Conservation (phyloP, 1,284 basidiomycete species). For the Cryptococcus sp. region DNA sequence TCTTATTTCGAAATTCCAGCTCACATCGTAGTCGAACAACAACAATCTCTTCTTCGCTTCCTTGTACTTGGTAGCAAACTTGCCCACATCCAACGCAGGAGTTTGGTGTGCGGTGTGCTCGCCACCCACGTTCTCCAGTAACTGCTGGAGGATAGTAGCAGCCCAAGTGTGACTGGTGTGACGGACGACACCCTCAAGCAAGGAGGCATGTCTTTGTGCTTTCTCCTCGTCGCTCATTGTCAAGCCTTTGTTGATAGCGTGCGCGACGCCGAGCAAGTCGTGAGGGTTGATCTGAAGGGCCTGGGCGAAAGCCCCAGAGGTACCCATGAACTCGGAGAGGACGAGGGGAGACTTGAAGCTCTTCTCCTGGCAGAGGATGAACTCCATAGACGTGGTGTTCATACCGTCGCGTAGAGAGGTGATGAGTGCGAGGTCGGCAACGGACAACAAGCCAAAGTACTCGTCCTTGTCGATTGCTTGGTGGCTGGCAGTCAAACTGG, state of each 20-base stretch:
- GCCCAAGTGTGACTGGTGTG: conserved; percentile 98
- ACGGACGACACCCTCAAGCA: conserved; percentile 85
- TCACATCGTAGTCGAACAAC: conserved; percentile 93
- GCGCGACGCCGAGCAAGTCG: conserved; percentile 74
- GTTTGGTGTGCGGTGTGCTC: conserved; percentile 84
- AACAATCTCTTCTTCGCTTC: conserved; percentile 80
- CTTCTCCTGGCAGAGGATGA: conserved; percentile 86
- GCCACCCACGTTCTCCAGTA: conserved; percentile 77
- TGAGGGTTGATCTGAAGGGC: conserved; percentile 55
- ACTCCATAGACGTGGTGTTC: conserved; percentile 99
- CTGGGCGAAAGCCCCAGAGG: conserved; percentile 56
- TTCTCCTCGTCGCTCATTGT: conserved; percentile 80
- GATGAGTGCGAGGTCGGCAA: conserved; percentile 93
- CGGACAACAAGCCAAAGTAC: conserved; percentile 94
- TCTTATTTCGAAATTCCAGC: neutral
- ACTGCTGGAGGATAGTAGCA: conserved; percentile 81
- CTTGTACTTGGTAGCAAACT: conserved; percentile 67
- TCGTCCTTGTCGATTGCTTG: conserved; percentile 97
- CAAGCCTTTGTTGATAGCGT: conserved; percentile 89
- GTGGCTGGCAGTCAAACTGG: conserved; percentile 62
- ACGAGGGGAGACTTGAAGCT: conserved; percentile 80
- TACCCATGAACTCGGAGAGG: conserved; percentile 97
- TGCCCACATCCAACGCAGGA: conserved; percentile 72
- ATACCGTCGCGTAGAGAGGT: conserved; percentile 96
- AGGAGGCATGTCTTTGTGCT: conserved; percentile 68